These are phyloP conservation scores for Hanseniaspora jakobsenii DNA, from an alignment of 805 yeast species.

Conservation along the genomic window DNA sequence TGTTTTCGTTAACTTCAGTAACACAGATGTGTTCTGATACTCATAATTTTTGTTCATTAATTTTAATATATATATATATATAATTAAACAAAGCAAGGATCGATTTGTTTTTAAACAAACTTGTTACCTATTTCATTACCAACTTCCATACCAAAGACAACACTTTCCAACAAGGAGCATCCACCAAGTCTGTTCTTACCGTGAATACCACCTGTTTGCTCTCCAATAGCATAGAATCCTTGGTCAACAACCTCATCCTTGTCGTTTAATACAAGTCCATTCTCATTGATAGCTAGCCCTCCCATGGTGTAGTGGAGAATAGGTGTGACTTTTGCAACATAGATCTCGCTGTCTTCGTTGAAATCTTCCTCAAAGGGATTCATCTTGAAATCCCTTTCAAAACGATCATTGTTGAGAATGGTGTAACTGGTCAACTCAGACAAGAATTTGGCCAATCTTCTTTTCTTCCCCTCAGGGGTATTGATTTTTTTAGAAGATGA, in stretches of 20 bases:
- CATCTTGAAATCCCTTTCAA: constrained; percentile 29
- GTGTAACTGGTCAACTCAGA: constrained; percentile 20
- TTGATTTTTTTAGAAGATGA: no score
- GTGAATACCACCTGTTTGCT: constrained; percentile 57
- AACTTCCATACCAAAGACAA: constrained; percentile 46
- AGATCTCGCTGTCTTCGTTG: constrained; percentile 26
- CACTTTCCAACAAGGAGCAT: constrained; percentile 46
- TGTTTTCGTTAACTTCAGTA: no score
- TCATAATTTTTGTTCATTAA: no score
- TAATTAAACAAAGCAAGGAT: no score
- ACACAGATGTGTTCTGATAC: no score
- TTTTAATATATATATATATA: no score
- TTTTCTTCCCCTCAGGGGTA: no score
- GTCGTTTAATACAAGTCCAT: constrained; percentile 32
- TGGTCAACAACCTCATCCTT: constrained; percentile 27
- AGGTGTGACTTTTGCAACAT: constrained; percentile 45
- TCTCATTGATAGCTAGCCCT: constrained; percentile 45
- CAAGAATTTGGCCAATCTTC: constrained; percentile 19
- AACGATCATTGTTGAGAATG: constrained; percentile 23
- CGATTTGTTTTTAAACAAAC: background rate
- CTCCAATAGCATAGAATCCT: constrained; percentile 54
- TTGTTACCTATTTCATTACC: constrained; percentile 29
- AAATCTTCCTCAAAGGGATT: constrained; percentile 26
- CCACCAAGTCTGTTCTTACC: constrained; percentile 54
- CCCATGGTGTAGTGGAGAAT: constrained; percentile 60